A percentile compares a stretch with the other conserved stretches of the same genome.
Conservation (phyloP, 2,329 filamentous ascomycete species). For the Knufia petricola region DNA sequence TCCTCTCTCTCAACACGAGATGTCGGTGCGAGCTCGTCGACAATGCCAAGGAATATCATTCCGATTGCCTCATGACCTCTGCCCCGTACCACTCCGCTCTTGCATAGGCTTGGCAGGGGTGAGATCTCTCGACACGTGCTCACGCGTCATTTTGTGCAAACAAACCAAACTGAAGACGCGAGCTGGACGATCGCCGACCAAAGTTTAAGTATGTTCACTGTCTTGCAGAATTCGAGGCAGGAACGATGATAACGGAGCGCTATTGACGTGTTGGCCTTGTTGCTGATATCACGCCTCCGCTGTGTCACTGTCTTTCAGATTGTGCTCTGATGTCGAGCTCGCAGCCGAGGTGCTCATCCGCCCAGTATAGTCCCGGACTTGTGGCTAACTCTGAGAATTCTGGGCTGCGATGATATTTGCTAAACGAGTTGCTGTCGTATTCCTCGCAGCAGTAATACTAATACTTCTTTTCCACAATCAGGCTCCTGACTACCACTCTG, state of each 20-base stretch:
- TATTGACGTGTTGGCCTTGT: background rate
- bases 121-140: too few relatives aligned
- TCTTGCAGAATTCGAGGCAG: too few relatives aligned
- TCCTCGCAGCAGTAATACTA: background rate
- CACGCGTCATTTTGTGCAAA: background rate
- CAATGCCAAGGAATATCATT: too few relatives aligned
- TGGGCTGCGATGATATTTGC: constrained; percentile 8
- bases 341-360: background rate
- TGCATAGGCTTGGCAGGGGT: too few relatives aligned
- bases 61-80: too few relatives aligned
- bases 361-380: background rate
- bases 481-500: constrained; percentile 1
- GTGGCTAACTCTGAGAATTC: background rate
- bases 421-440: constrained; percentile 1
- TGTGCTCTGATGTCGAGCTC: background rate
- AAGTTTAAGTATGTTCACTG: too few relatives aligned
- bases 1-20: too few relatives aligned
- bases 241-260: background rate
- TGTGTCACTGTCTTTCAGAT: background rate
- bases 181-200: background rate
- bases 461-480: background rate
- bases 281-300: background rate
- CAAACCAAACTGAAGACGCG: background rate
- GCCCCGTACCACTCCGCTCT: too few relatives aligned
- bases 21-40: too few relatives aligned